These are phyloP conservation scores for Xylaria palmicola DNA, from an alignment of 495 filamentous ascomycete species.

Conservation along the genomic window DNA sequence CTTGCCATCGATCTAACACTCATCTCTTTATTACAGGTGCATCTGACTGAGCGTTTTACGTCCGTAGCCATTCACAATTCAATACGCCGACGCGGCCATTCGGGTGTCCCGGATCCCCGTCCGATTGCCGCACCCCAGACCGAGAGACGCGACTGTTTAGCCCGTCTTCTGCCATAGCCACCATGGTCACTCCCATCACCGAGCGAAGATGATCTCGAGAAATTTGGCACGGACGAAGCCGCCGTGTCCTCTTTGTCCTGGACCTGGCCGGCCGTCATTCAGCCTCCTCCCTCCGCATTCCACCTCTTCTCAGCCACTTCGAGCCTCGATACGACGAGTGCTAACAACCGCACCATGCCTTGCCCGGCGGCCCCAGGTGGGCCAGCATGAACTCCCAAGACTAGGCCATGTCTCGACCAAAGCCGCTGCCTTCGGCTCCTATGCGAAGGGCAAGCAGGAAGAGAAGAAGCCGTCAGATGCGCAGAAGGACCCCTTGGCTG, in stretches of 20 bases:
- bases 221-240: slow-evolving; percentile 4
- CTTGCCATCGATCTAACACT: too few relatives aligned
- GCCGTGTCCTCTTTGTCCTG: slow-evolving; percentile 8
- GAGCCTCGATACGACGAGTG: slow-evolving; percentile 6
- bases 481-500: slow-evolving; percentile 39
- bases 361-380: neutral
- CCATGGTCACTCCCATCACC: slow-evolving; percentile 3
- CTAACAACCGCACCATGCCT: neutral
- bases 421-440: slow-evolving; percentile 8
- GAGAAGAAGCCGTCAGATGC: neutral
- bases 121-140: neutral
- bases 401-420: neutral
- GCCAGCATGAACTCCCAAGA: neutral
- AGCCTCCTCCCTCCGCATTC: neutral
- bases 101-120: neutral
- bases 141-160: neutral
- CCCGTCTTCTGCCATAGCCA: neutral
- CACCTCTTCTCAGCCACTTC: neutral
- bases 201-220: slow-evolving; percentile 16
- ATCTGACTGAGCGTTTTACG: too few relatives aligned
- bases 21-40: too few relatives aligned
- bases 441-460: slow-evolving; percentile 6
- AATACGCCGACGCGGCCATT: neutral
- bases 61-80: too few relatives aligned
- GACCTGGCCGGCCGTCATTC: neutral